Evolutionary conservation across 345 rosid genomes (phyloP).

Genomic region (Pistacia integerrima): DNA sequence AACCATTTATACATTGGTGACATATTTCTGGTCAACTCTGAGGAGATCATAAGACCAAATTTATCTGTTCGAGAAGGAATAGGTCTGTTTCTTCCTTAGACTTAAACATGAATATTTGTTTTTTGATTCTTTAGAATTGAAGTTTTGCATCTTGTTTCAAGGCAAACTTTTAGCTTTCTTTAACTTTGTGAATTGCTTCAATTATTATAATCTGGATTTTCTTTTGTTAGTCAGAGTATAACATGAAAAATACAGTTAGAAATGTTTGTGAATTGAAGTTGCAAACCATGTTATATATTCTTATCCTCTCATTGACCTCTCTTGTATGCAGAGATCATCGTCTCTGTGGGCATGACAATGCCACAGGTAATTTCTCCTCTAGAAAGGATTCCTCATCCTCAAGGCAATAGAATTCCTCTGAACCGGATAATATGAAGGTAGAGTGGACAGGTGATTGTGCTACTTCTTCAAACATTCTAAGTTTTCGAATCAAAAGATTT

Average conservation of each 20-base stretch:
- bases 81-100: conserved; percentile 46
- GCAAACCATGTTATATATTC: neutral
- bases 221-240: neutral
- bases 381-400: conserved; percentile 52
- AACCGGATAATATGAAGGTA: conserved; percentile 49
- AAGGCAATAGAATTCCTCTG: conserved; percentile 52
- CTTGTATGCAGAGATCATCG: conserved; percentile 67
- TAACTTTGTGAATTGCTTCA: conserved; percentile 7
- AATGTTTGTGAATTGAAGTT: neutral
- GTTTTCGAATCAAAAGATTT: neutral
- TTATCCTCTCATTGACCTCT: neutral
- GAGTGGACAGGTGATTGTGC: neutral
- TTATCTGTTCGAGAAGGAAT: conserved; percentile 88
- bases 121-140: too few species aligned
- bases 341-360: conserved; percentile 91
- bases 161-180: neutral
- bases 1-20: conserved; percentile 87
- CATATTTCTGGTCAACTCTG: conserved; percentile 74
- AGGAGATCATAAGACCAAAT: conserved; percentile 82
- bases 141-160: conserved; percentile 1
- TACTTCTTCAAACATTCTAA: neutral
- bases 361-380: conserved; percentile 68
- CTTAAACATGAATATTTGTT: neutral
- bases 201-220: neutral
- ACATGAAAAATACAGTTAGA: conserved; percentile 4